phyloP scores from a whole-genome alignment of 805 yeast genomes.

The Saccharomycopsis microspora region DNA sequence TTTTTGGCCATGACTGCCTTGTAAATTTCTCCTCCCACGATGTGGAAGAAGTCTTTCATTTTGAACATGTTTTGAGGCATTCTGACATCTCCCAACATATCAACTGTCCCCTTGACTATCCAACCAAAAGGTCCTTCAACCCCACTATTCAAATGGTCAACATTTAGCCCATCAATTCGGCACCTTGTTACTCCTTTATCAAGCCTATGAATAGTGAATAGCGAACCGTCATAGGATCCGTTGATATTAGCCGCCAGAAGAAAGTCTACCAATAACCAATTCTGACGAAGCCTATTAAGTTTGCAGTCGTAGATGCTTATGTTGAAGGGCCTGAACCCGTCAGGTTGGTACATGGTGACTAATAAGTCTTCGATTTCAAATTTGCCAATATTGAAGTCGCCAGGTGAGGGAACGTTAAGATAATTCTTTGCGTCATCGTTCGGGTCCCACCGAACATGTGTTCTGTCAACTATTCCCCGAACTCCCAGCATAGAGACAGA shows the following conservation, averaged over 20 bases:
- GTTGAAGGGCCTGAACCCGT: slow-evolving; percentile 69
- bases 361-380: slow-evolving; percentile 78
- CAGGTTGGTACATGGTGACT: slow-evolving; percentile 74
- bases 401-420: slow-evolving; percentile 61
- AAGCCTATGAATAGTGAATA: slow-evolving; percentile 73
- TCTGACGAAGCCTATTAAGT: slow-evolving; percentile 67
- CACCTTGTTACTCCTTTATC: slow-evolving; percentile 34
- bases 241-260: slow-evolving; percentile 70
- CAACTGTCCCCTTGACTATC: slow-evolving; percentile 88
- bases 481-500: slow-evolving; percentile 74
- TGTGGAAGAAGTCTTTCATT: slow-evolving; percentile 14
- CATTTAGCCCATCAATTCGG: slow-evolving; percentile 72
- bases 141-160: slow-evolving; percentile 87
- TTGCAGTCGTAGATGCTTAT: slow-evolving; percentile 86
- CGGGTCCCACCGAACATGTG: slow-evolving; percentile 74
- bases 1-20: slow-evolving; percentile 16
- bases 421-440: slow-evolving; percentile 77
- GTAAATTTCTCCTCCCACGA: slow-evolving; percentile 28
- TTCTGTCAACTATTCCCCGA: slow-evolving; percentile 87
- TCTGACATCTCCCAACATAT: slow-evolving; percentile 84
- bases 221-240: slow-evolving; percentile 87
- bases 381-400: slow-evolving; percentile 86
- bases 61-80: slow-evolving; percentile 43
- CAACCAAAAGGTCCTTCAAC: slow-evolving; percentile 94
- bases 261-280: slow-evolving; percentile 87